Evolutionary conservation across 2,329 filamentous ascomycete species (phyloP), one percentile per base, ranked within the genome.

Genomic region (Dendrostoma leiphaemia): DNA sequence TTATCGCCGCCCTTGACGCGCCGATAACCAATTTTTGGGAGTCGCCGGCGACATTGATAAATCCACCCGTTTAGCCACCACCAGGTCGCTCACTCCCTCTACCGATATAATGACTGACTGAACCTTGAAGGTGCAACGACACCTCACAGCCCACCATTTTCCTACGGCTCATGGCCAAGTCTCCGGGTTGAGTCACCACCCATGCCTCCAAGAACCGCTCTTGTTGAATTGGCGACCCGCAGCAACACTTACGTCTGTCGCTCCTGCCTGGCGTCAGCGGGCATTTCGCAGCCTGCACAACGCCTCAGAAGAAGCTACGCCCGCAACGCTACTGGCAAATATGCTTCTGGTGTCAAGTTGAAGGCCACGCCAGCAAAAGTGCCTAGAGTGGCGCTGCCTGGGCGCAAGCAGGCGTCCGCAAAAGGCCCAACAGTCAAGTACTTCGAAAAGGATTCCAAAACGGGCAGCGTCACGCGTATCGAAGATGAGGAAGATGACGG

Each of bases 401-500:
- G n/a, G n/a, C n/a, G n/a, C n/a, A n/a, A n/a, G n/a, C n/a, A n/a
- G n/a, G n/a, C n/a, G n/a, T n/a, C n/a, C n/a, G n/a, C n/a, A 48
- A 32, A 6, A 5, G 26, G 12, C 43, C 47, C 24, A 45, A 34
- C 4, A 32, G 29, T 58, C 31, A 58, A 40, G n/a, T 58, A 58
- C 29, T 58, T 52, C 26, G 52, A 55, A 21, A 58, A 55, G 23
- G 52, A 58, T 45, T 31, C 44, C 10, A 37, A 24, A 8, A 58
- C 40, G 10, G 56, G 56, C 10, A 31, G 37, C 28, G 32, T 58
- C 37, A 41, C 44, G 40, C 28, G 48, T 6, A 21, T 51, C n/a
- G 52, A 45, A 8, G 55, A 57, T 3, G 44, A 48, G 9, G 53
- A 28, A 3, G 55, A 55, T 12, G 64, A 94, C 90, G 50, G 89